Conservation (phyloP, 176 grass and related monocot genomes). For the Typha latifolia region DNA sequence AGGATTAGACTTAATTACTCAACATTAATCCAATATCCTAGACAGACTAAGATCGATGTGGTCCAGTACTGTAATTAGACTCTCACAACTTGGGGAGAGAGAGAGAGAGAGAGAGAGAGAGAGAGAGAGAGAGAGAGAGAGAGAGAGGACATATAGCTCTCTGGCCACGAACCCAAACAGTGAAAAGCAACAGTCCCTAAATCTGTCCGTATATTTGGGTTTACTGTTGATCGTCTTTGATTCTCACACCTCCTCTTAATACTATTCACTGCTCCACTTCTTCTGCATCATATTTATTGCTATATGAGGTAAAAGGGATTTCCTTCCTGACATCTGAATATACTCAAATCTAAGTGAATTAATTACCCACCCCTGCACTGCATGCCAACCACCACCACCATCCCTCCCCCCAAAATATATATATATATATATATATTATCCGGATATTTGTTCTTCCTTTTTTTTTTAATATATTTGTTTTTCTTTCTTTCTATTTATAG, state of each 20-base stretch:
- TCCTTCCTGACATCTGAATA: background rate
- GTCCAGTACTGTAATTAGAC: too few species aligned
- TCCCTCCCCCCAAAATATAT: background rate
- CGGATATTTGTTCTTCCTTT: background rate
- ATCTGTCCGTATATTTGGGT: background rate
- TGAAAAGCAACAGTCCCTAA: background rate
- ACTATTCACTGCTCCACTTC: background rate
- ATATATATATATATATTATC: background rate
- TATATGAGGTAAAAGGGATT: background rate
- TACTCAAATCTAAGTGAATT: background rate
- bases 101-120: too few species aligned
- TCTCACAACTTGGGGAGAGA: too few species aligned
- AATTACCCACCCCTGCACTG: background rate
- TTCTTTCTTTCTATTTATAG: background rate
- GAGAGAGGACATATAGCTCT: too few species aligned
- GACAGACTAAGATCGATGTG: too few species aligned
- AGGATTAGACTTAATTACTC: too few species aligned
- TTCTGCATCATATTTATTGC: slow-evolving; percentile 3
- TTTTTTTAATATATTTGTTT: background rate
- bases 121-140: too few species aligned
- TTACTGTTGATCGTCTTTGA: background rate
- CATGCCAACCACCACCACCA: background rate
- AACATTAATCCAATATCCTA: too few species aligned
- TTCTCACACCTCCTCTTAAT: background rate
- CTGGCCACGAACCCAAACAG: too few species aligned